These are phyloP conservation scores for Hortiboletus campestris DNA, from an alignment of 768 basidiomycete genomes.

Conservation along the genomic window DNA sequence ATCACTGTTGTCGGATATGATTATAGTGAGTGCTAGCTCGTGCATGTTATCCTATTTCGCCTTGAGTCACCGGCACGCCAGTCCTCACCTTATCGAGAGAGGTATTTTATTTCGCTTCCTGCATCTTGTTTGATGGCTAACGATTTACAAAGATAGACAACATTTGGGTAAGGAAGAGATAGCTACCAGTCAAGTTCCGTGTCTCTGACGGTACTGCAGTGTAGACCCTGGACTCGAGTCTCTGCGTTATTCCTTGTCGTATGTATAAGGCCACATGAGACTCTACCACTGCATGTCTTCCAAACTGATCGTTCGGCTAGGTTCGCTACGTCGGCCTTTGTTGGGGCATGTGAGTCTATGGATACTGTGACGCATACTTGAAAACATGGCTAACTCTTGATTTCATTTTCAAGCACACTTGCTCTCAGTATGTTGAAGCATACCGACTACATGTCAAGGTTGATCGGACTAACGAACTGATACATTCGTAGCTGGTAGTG, in stretches of 20 bases:
- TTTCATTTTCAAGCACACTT: neutral
- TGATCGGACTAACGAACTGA: neutral
- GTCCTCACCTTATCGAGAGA: slow-evolving; percentile 15
- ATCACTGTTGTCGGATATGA: slow-evolving; percentile 12
- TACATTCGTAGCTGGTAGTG: neutral
- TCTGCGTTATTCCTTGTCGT: slow-evolving; percentile 9
- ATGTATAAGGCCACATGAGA: neutral
- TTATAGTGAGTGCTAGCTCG: slow-evolving; percentile 5
- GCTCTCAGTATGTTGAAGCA: slow-evolving; percentile 1
- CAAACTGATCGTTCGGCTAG: neutral
- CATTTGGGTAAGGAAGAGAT: slow-evolving; percentile 9
- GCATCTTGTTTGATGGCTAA: neutral
- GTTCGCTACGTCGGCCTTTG: slow-evolving; percentile 11
- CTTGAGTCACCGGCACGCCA: neutral
- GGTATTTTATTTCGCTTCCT: neutral
- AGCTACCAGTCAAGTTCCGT: no score
- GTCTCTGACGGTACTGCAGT: neutral
- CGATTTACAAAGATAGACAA: slow-evolving; percentile 4
- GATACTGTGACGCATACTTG: neutral
- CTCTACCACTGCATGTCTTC: neutral
- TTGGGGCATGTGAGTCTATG: slow-evolving; percentile 1
- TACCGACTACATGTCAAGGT: neutral
- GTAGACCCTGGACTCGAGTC: slow-evolving; percentile 3
- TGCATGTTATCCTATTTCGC: neutral
- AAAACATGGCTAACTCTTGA: neutral